Evolutionary conservation across 2,329 filamentous ascomycete species (phyloP).

Genomic region (Fusarium denticulatum): DNA sequence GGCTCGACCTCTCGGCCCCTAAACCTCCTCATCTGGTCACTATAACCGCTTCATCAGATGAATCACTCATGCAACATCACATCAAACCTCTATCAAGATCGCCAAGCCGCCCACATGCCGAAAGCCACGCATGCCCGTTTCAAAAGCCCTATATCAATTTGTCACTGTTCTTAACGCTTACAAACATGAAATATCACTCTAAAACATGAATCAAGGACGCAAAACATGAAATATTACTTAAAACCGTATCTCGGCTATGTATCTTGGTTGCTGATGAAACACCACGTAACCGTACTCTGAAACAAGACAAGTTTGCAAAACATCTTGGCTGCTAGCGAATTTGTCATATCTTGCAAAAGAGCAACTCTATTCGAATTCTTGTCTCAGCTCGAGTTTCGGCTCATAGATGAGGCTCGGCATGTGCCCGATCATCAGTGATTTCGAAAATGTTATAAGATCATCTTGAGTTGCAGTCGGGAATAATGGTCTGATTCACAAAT

Average conservation of each 20-base stretch:
- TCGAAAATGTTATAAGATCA: constrained; percentile 1
- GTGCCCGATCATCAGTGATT: neutral
- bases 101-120: constrained; percentile 6
- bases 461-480: neutral
- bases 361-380: neutral
- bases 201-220: neutral
- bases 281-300: neutral
- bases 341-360: neutral
- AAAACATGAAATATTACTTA: neutral
- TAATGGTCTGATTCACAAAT: neutral
- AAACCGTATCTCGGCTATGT: neutral
- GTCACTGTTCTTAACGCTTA: neutral
- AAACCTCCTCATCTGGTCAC: neutral
- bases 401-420: neutral
- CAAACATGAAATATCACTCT: neutral
- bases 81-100: neutral
- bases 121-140: constrained; percentile 3
- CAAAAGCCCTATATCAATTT: neutral
- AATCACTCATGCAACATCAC: neutral
- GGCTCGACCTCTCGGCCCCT: neutral
- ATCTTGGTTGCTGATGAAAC: constrained; percentile 6
- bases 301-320: constrained; percentile 8
- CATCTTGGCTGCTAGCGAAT: neutral
- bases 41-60: neutral
- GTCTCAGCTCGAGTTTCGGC: constrained; percentile 5